A percentile compares a stretch with the other conserved stretches of the same genome.
These are phyloP conservation scores for Paecilomyces fulvus DNA, from an alignment of 2,329 filamentous ascomycete genomes.

Conservation along the genomic window DNA sequence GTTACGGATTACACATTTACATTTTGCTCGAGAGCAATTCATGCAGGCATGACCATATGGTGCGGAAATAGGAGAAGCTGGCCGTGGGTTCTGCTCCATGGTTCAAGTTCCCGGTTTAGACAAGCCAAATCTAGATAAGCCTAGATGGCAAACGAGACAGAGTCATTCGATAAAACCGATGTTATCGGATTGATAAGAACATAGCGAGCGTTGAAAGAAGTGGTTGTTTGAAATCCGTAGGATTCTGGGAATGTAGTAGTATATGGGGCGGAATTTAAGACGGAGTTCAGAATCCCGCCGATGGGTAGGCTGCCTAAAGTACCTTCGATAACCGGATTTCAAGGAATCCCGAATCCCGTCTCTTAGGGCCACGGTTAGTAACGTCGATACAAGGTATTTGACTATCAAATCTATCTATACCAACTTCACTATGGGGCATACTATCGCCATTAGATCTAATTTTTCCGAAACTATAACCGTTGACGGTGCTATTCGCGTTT, in stretches of 20 bases:
- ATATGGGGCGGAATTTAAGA: not conserved
- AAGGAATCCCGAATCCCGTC: not conserved
- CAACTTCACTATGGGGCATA: not conserved
- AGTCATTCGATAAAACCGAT: no score
- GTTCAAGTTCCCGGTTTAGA: not conserved
- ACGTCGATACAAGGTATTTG: not conserved
- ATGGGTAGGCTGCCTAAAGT: not conserved
- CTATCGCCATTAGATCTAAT: no score
- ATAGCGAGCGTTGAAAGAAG: no score
- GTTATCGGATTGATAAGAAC: no score
- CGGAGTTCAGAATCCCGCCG: not conserved
- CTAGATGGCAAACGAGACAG: not conserved
- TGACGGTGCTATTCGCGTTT: no score
- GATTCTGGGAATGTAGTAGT: not conserved
- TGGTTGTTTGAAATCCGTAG: not conserved
- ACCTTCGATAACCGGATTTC: not conserved
- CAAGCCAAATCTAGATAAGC: not conserved
- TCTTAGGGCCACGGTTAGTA: not conserved
- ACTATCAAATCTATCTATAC: not conserved
- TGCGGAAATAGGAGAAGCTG: conserved; percentile 1
- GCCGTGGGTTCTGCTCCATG: not conserved
- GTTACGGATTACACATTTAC: conserved; percentile 12
- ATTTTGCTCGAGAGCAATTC: conserved; percentile 17
- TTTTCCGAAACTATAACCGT: no score
- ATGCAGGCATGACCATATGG: conserved; percentile 13